phyloP scores from a whole-genome alignment of 2,329 filamentous ascomycete genomes.

The Albifimbria verrucaria region DNA sequence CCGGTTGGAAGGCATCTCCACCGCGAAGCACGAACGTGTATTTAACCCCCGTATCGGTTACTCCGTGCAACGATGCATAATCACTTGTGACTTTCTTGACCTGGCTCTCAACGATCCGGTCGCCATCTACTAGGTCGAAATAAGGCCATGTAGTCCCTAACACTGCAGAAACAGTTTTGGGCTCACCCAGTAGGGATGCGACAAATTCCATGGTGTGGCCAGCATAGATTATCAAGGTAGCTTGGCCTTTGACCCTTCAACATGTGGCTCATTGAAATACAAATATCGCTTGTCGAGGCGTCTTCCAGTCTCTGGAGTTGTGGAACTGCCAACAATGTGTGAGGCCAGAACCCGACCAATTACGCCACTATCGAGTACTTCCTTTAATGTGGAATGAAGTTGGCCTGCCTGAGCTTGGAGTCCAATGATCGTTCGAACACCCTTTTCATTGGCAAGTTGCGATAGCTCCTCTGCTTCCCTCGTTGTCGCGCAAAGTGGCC shows the following conservation, averaged over 20 bases:
- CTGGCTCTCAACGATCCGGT: not conserved
- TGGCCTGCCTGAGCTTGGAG: constrained; percentile 45
- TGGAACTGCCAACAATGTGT: not conserved
- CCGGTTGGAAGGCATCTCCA: not conserved
- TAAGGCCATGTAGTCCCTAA: not conserved
- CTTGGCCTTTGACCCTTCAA: not conserved
- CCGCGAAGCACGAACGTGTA: not conserved
- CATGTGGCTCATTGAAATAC: not conserved
- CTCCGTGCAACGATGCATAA: not conserved
- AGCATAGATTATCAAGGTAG: not conserved
- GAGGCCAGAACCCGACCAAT: constrained; percentile 8
- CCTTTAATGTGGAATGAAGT: constrained; percentile 14
- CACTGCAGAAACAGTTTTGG: not conserved
- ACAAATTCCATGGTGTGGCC: not conserved
- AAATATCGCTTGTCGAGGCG: constrained; percentile 2
- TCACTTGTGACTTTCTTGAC: not conserved
- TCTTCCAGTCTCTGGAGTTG: constrained; percentile 7
- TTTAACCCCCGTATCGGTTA: not conserved
- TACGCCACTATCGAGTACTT: constrained; percentile 9
- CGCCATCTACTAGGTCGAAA: not conserved
- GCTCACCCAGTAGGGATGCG: not conserved
- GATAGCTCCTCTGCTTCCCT: constrained; percentile 36
- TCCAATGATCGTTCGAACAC: constrained; percentile 38
- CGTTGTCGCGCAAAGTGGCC: constrained; percentile 18
- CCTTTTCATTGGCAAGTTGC: constrained; percentile 24